Evolutionary conservation across 768 basidiomycete species (phyloP), one percentile per base, ranked within the genome.

Genomic region (Ramaria sp.): DNA sequence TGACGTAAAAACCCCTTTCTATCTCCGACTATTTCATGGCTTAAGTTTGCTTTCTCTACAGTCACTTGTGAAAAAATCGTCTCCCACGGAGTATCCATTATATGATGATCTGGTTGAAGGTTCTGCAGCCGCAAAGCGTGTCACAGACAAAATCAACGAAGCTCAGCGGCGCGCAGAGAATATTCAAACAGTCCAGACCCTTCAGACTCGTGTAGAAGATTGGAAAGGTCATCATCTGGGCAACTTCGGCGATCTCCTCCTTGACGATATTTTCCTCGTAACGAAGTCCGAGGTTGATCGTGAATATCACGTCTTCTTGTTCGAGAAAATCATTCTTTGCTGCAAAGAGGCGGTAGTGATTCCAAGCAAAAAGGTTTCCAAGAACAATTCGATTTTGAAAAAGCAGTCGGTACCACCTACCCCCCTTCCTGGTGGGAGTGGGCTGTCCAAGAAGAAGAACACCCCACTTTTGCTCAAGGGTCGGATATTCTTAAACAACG

Each of bases 201-300:
- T 99, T 7, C 78, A 84, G 60, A 74, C 75, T 30, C 84, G 96
- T 46, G 92, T 99, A 48, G 91, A 94, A 62, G 96, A 99, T 69
- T 99, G 96, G 96, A 98, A 98, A 69, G 95, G 95, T 11, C 96
- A 99, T 69, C 90, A 95, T 63, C 78, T 97, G 39, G 83, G 83
- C 63, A 89, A 92, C 68, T 98, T 99, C 62, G 96, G 96, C 59
- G 83, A 90, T 63, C 86, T 99, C 54, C 78, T 95, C 34, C 80
- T 98, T 31, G 94, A 98, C 68, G 96, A 97, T 68, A 80, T 92
- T 56, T 98, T 98, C 70, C 83, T 86, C 58, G 96, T 98, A 58
- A 95, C 88, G 64, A 99, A 98, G 71, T 88, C 86, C 50, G 93
- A 94, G 59, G 88, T 93, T 64, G 93, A 97, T 68, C 82, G 96